Base-by-base conservation (phyloP, 768 basidiomycete species). In the Cystoderma amianthinum region DNA sequence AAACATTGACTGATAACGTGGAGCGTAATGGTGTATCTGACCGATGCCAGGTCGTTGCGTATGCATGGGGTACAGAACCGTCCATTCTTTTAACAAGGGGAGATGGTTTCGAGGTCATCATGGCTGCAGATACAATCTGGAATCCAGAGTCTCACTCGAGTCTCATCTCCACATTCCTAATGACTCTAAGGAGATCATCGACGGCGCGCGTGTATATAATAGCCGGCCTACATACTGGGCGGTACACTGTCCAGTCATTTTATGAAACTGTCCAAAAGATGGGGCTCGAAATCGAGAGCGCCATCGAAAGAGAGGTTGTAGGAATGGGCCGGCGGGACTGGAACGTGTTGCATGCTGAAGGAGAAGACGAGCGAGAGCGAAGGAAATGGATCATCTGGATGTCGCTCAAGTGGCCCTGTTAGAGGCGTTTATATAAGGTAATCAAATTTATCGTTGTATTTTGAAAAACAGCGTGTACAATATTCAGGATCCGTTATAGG, bases 81-180 rank as follows among this genome's bases (percentile, higher is more conserved):
- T 50, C 65, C 0, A 19, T 54, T 2, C 40, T 64, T 11, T 45
- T 61, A 5, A 47, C 43, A 19, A 47, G 41, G 24, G 40, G 41
- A 5, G 56, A 52, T 12, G 60, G 64, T 12, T 83, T 84, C 54
- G 84, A 89, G 50, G 44, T 85, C 30, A 61, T 89, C 22, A 46
- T 87, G 17, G 83, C 85, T 0, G 80, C 85, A 10, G 87, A 89
- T 52, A 87, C 85, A 21, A 60, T 90, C 1, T 89, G 85, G 87
- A 84, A 87, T 52, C 58, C 80, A 3, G 76, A 78, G 17, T 47
- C 71, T 2, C 85, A 88, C 48, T 46, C 37, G 0, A 47, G 68
- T 7, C 78, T 86, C 40, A 58, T 85, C 25, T 55, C 68, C 4
- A 71, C 81, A 3, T 61, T 89, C 12, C 59, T 59, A 33, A 42